Base-by-base conservation (phyloP, 331 rosid species). In the Malus hybrid region DNA sequence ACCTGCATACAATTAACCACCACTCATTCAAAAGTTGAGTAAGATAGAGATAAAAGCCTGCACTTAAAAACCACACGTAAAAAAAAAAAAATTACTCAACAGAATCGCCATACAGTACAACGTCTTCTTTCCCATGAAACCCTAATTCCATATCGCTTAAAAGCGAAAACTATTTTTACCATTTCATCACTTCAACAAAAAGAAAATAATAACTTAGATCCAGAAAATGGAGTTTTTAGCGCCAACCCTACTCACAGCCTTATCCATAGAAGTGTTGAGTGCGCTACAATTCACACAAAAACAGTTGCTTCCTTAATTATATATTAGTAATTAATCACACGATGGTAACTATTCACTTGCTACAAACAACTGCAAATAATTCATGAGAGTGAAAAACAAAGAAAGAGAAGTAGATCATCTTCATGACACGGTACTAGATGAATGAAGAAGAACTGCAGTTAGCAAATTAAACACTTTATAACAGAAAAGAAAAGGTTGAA, bases 131-230 rank as follows among this genome's bases (percentile, higher is more conserved):
- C 42, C 28, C 69, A 24, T 34, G 29, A 80, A 81, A 81, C 85
- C 85, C 85, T 81, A 81, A 81, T 67, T 68, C 69, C 20, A 42
- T 62, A 29, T 20, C 59, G 59, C 27, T 3, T 12, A 46, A 46
- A 44, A 44, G 4, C 5, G 15, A 44, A 44, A 44, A 44, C 2
- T 10, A 44, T 44, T 44, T 44, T 42, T 44, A 44, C 50, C 50
- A 11, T 44, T 44, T 44, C 50, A 44, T 44, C 50, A 44, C 50
- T 44, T 44, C 15, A 44, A 11, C 15, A 44, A 44, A 39, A 44
- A 11, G 27, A 7, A 28, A 13, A 10, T 50, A 9, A 18, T 5
- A 67, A 55, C 20, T 55, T 55, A 55, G 69, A 14, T 12, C 27
- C 57, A 22, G 7, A 27, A 27, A 28, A 63, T 29, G 39, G 67